Evolutionary conservation across 352 stramenopile genomes (phyloP).

Genomic region (Globisporangium uncinulatum): DNA sequence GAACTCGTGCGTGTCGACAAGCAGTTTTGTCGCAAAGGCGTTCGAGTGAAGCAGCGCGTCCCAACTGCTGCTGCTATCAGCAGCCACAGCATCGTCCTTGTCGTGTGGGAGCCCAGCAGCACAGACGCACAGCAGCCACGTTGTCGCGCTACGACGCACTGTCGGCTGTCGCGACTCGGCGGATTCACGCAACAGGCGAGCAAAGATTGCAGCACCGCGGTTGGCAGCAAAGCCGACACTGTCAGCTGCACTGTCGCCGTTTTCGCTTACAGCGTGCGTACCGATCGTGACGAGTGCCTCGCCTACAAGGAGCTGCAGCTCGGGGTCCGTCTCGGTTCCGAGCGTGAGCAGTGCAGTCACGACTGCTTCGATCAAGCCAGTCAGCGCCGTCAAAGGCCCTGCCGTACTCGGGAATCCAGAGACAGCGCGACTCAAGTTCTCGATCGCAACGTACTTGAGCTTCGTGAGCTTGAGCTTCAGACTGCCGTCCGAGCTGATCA

Average conservation of each 20-base stretch:
- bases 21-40: slow-evolving; percentile 16
- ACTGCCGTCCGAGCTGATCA: slow-evolving; percentile 34
- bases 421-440: slow-evolving; percentile 28
- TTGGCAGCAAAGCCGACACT: slow-evolving; percentile 15
- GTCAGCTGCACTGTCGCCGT: background rate
- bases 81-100: background rate
- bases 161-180: slow-evolving; percentile 32
- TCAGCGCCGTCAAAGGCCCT: background rate
- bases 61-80: slow-evolving; percentile 34
- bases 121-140: slow-evolving; percentile 72
- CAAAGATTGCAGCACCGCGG: slow-evolving; percentile 31
- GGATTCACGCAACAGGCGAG: slow-evolving; percentile 29
- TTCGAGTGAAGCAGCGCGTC: slow-evolving; percentile 25
- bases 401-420: slow-evolving; percentile 23
- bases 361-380: slow-evolving; percentile 15
- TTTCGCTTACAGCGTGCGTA: slow-evolving; percentile 23
- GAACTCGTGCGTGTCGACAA: slow-evolving; percentile 63
- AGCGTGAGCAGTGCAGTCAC: slow-evolving; percentile 22
- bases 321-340: slow-evolving; percentile 19
- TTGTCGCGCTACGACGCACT: slow-evolving; percentile 44
- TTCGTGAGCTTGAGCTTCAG: slow-evolving; percentile 30
- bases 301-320: slow-evolving; percentile 52
- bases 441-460: slow-evolving; percentile 33
- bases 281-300: slow-evolving; percentile 53
- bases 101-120: slow-evolving; percentile 28